These are phyloP conservation scores for Ophiostoma himal-ulmi DNA, from an alignment of 2,329 filamentous ascomycete species.

Conservation along the genomic window DNA sequence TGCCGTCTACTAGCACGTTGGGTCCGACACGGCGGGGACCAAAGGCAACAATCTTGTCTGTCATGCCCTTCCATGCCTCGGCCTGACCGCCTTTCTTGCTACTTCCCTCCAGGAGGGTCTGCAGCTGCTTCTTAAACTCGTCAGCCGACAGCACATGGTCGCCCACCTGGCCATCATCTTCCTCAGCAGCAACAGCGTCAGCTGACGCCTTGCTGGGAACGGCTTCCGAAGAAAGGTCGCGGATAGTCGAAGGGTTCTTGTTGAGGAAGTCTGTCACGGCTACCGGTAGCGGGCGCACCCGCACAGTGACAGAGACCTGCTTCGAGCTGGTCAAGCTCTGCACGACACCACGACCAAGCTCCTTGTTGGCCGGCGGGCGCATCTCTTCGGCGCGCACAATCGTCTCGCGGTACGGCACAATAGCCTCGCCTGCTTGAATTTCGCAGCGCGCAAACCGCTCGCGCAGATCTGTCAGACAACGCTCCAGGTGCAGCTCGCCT, in stretches of 20 bases:
- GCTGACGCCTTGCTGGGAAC: constrained; percentile 26
- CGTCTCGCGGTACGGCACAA: constrained; percentile 92
- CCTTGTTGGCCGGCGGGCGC: constrained; percentile 78
- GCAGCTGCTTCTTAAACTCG: constrained; percentile 72
- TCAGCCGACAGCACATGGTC: constrained; percentile 61
- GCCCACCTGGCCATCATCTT: constrained; percentile 31
- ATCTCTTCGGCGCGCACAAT: constrained; percentile 86
- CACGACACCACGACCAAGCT: constrained; percentile 76
- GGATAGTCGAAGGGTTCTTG: constrained; percentile 69
- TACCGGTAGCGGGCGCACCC: constrained; percentile 70
- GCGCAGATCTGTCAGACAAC: constrained; percentile 85
- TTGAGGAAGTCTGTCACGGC: constrained; percentile 78
- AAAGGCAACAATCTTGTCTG: constrained; percentile 83
- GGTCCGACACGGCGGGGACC: constrained; percentile 79
- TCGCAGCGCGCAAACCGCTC: constrained; percentile 92
- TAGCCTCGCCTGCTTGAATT: constrained; percentile 87
- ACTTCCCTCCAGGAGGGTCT: constrained; percentile 53
- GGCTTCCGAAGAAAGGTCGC: constrained; percentile 38
- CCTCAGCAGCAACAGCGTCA: constrained; percentile 31
- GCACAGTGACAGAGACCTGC: constrained; percentile 70
- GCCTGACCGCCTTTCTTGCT: constrained; percentile 10
- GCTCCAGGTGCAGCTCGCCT: constrained; percentile 87
- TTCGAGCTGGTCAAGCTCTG: constrained; percentile 74
- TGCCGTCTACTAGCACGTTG: constrained; percentile 83
- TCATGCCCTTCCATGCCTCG: constrained; percentile 69